Evolutionary conservation across 2,329 filamentous ascomycete genomes (phyloP).

Genomic region (Fonsecaea monophora): DNA sequence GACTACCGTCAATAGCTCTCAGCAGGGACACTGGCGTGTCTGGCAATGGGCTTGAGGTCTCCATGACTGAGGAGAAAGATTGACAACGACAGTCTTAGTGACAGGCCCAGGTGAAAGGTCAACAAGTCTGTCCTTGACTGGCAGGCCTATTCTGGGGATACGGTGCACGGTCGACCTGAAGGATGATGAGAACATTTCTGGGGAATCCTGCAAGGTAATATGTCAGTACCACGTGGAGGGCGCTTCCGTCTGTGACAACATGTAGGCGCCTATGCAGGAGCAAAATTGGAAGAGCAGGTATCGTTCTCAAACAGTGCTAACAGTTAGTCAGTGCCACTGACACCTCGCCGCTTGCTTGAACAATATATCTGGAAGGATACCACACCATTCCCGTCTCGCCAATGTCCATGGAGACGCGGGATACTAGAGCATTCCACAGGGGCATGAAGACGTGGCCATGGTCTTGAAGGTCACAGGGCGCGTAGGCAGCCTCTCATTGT

Average conservation of each 20-base stretch:
- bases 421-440: neutral
- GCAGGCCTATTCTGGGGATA: neutral
- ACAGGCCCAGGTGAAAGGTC: slow-evolving; percentile 4
- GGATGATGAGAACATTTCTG: slow-evolving; percentile 11
- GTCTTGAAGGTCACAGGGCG: slow-evolving; percentile 1
- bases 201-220: slow-evolving; percentile 23
- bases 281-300: slow-evolving; percentile 3
- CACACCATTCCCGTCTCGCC: neutral
- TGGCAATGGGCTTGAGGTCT: slow-evolving; percentile 17
- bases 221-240: slow-evolving; percentile 23
- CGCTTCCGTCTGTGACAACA: slow-evolving; percentile 12
- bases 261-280: slow-evolving; percentile 23
- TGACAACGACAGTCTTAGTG: slow-evolving; percentile 7
- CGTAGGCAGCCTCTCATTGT: slow-evolving; percentile 11
- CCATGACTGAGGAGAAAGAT: slow-evolving; percentile 10
- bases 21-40: slow-evolving; percentile 30
- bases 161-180: slow-evolving; percentile 3
- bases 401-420: slow-evolving; percentile 11
- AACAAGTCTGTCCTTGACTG: slow-evolving; percentile 1
- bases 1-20: slow-evolving; percentile 37
- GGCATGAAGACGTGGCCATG: neutral
- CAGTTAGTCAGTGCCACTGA: neutral
- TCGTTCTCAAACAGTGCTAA: slow-evolving; percentile 20
- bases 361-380: neutral
- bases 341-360: neutral